phyloP scores from a whole-genome alignment of 2,329 filamentous ascomycete species.

The Monosporascus sp. region DNA sequence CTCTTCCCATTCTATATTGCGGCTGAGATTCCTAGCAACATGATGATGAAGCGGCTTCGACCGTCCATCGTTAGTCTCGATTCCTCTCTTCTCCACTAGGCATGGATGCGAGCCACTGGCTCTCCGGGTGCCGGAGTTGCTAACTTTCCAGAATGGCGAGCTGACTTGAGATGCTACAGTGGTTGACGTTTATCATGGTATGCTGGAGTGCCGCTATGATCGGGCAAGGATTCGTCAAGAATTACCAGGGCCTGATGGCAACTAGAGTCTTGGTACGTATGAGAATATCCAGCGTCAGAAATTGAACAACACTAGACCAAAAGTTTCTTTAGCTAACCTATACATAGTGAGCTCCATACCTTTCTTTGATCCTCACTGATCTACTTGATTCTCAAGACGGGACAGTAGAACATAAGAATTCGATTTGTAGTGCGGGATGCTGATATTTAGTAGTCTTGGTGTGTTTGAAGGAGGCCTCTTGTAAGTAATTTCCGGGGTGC shows the following conservation, averaged over 20 bases:
- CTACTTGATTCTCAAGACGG: constrained; percentile 13
- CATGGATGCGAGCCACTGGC: too few relatives aligned
- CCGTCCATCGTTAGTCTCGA: constrained; percentile 39
- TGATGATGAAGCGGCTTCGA: constrained; percentile 55
- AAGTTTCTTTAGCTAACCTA: too few relatives aligned
- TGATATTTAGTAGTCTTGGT: constrained; percentile 29
- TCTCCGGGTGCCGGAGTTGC: constrained; percentile 5
- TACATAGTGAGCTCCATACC: too few relatives aligned
- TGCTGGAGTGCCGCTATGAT: constrained; percentile 25
- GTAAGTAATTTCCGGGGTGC: too few relatives aligned
- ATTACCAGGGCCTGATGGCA: constrained; percentile 29
- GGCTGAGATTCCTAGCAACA: constrained; percentile 56
- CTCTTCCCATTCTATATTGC: constrained; percentile 64
- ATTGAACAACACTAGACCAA: too few relatives aligned
- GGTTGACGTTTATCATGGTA: constrained; percentile 60
- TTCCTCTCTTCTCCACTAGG: too few relatives aligned
- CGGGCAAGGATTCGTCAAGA: constrained; percentile 19
- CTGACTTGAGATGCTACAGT: constrained; percentile 23
- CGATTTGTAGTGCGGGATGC: too few relatives aligned
- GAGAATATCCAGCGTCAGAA: too few relatives aligned
- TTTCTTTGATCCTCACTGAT: too few relatives aligned
- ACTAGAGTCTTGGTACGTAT: constrained; percentile 27
- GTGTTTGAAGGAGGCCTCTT: constrained; percentile 54
- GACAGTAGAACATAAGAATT: too few relatives aligned
- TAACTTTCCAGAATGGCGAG: constrained; percentile 39